Evolutionary conservation across 495 filamentous ascomycete genomes (phyloP), one percentile per base, ranked within the genome.

Genomic region (Penicillium odoratum): DNA sequence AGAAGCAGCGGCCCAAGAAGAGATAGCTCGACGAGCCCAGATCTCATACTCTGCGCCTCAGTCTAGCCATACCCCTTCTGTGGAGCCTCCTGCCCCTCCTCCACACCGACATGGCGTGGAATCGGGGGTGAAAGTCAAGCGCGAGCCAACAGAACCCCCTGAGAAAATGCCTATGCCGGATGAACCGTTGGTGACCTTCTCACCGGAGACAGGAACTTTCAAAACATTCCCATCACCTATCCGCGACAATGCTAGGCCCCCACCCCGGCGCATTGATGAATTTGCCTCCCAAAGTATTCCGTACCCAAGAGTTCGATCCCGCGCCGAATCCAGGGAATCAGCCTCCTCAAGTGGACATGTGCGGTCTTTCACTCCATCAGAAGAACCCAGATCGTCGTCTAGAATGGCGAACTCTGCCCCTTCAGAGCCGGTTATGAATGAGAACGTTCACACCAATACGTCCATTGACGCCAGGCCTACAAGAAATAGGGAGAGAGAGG

Each of bases 171-270:
- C 49, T 54, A 69, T 59, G 49, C 57, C 67, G 4, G 73, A 62
- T 18, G 71, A 80, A 53, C 70, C 69, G 11, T 45, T 78, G 43
- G 67, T 81, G 16, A 74, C 72, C 1, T 81, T 81, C 53, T 81
- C 78, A 2, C 78, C 78, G 16, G 70, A 64, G 45, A 80, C 77
- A 7, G 79, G 80, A 9, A 83, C 80, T 3, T 82, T 81, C 51
- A 74, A 67, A 30, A 73, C 73, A 4, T 66, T 75, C n/a, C 74
- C 77, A 26, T 77, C 78, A 6, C 77, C 77, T 31, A 38, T 68
- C 21, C 62, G 75, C 43, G 61, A 69, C 55, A 50, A 65, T 59
- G 31, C 38, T 25, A 42, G 46, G 31, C 46, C 46, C 13, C 46
- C 60, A 67, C 51, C 69, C 46, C 34, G 53, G 28, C 53, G 56